Evolutionary conservation across 805 yeast genomes (phyloP).

Genomic region (Yamadazyma nakazawae): DNA sequence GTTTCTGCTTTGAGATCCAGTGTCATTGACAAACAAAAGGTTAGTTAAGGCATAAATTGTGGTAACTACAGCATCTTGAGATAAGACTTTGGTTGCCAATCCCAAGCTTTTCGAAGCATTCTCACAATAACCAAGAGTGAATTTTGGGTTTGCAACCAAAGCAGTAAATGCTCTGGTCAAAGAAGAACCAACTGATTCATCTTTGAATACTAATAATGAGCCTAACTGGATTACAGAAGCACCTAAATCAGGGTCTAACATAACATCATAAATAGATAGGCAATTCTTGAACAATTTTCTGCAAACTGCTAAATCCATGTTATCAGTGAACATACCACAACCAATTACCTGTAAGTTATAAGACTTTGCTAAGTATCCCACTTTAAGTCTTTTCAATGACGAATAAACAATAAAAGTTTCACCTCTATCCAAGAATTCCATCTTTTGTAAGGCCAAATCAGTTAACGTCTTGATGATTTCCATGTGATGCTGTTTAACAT

Average conservation of each 20-base stretch:
- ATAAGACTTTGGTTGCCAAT: conserved; percentile 59
- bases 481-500: conserved; percentile 23
- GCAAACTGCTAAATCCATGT: conserved; percentile 42
- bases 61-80: conserved; percentile 81
- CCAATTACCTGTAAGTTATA: conserved; percentile 59
- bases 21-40: conserved; percentile 55
- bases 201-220: conserved; percentile 47
- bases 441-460: conserved; percentile 34
- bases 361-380: conserved; percentile 55
- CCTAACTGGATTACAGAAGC: conserved; percentile 53
- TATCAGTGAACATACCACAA: conserved; percentile 48
- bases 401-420: conserved; percentile 54
- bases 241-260: conserved; percentile 51
- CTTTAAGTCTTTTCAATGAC: conserved; percentile 43
- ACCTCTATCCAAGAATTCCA: conserved; percentile 54
- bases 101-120: conserved; percentile 59
- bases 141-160: conserved; percentile 53
- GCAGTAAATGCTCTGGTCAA: conserved; percentile 47
- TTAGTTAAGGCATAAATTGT: conserved; percentile 82
- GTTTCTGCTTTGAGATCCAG: conserved; percentile 23
- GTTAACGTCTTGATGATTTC: conserved; percentile 28
- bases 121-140: conserved; percentile 46
- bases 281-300: conserved; percentile 47
- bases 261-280: conserved; percentile 50
- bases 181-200: conserved; percentile 33